Evolutionary conservation across 1,139 yeast species (phyloP), one percentile per base, ranked within the genome.

Genomic region (Zygoascus hellenicus): DNA sequence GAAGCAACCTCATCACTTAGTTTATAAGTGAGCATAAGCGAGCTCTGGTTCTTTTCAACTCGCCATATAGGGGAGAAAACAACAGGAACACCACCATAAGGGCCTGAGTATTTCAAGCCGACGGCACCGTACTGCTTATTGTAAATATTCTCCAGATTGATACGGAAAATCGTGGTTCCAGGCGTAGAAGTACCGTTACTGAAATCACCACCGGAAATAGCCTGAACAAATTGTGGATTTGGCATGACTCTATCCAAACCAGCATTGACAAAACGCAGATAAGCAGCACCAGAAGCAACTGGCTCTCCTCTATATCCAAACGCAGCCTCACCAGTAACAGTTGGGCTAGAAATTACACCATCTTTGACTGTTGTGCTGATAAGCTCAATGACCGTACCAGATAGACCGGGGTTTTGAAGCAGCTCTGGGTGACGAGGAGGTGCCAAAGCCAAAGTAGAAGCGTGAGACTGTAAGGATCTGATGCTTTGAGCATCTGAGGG

Each of bases 61-160:
- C 89, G 83, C 97, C 97, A 90, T 41, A 84, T 78, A 42, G 96
- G 96, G 41, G 80, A 75, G 42, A 90, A 74, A 28, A 78, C 67
- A 28, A 90, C 65, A n/a, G 97, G 97, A 1, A 66, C 61, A 13
- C 52, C 37, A 9, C 49, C 63, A 32, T 66, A 62, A 47, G 70
- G 70, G 52, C 80, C 65, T 60, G 83, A 74, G 60, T 84, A 86
- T 62, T 84, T 85, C 58, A 86, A 66, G 0, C 87, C 95, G 31
- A 92, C 92, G 2, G 49, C 46, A 11, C 58, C 54, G 28, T 49
- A 46, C 35, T 47, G 49, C 14, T 47, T 26, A 17, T 43, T 35
- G 38, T 36, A 17, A 22, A 52, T 39, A 28, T 41, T 44, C 22
- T 42, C 38, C 9, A 50, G 32, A 29, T 48, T 48, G 14, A 53